Evolutionary conservation across 768 basidiomycete species (phyloP).

Genomic region (Panaeolus cyanescens): DNA sequence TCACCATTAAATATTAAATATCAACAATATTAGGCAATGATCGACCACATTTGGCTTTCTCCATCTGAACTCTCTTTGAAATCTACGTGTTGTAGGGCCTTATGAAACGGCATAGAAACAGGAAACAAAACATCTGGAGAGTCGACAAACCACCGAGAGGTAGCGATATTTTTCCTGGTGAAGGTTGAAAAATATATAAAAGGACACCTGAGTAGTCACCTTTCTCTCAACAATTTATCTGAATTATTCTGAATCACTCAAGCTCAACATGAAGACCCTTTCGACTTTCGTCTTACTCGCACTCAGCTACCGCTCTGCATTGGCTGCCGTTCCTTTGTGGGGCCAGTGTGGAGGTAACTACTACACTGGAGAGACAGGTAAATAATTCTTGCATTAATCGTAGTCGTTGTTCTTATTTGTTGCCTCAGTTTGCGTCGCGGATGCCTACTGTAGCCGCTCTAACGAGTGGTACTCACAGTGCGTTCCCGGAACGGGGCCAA

Average conservation of each 20-base stretch:
- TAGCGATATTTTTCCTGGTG: background rate
- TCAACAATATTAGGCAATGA: too few relatives aligned
- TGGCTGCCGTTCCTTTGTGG: slow-evolving; percentile 28
- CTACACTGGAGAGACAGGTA: slow-evolving; percentile 44
- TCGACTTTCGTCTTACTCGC: background rate
- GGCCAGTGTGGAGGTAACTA: slow-evolving; percentile 42
- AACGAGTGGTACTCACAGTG: slow-evolving; percentile 50
- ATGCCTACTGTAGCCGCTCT: slow-evolving; percentile 32
- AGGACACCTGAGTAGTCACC: background rate
- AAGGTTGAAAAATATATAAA: background rate
- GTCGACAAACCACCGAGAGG: background rate
- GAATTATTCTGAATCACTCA: too few relatives aligned
- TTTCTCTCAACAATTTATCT: too few relatives aligned
- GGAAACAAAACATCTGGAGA: too few relatives aligned
- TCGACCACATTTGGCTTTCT: too few relatives aligned
- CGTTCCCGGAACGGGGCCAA: slow-evolving; percentile 22
- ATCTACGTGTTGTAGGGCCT: too few relatives aligned
- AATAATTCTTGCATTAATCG: slow-evolving; percentile 6
- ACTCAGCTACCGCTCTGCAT: background rate
- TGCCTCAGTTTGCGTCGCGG: slow-evolving; percentile 37
- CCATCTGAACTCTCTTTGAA: too few relatives aligned
- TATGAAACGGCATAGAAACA: too few relatives aligned
- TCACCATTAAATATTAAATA: too few relatives aligned
- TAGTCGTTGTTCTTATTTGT: background rate
- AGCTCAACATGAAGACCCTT: background rate